Base-by-base conservation (phyloP, 164 flowering plant genomes). In the Magnolia sinica region DNA sequence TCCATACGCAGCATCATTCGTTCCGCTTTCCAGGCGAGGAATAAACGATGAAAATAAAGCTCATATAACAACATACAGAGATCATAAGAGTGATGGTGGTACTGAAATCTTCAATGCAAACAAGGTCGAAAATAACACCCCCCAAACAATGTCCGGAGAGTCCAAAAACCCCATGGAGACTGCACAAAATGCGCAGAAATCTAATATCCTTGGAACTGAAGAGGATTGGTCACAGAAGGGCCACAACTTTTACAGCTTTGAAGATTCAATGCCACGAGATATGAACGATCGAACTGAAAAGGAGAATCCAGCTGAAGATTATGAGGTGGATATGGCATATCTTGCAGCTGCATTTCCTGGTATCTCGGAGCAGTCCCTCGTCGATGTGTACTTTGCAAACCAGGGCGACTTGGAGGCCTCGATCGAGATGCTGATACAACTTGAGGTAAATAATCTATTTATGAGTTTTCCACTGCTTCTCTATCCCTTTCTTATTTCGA, bases 1-100 rank as follows among this genome's bases (percentile, higher is more conserved):
- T 75, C 85, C 85, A 1, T 75, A 78, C 75, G 91, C 91, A 50
- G 85, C 82, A 63, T 76, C 87, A 52, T 87, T 84, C 61, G 68
- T 85, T 67, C 91, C 91, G 3, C 76, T 84, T 20, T 78, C 83
- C 1, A 84, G 75, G 73, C 85, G 52, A 65, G 61, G 29, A 14
- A n/a, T 66, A 45, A 11, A 64, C 14, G 23, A 20, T 18, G 55
- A 73, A 16, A 63, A 31, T 49, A 37, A 18, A 37, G 29, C 31
- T 64, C 74, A 68, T 63, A 55, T 64, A 52, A 49, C 49, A 10
- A 71, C 8, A 27, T 8, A 10, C 22, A 31, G 84, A 64, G 76
- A 74, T 76, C 45, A n/a, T 49, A 9, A 52, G 19, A 74, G 9
- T n/a, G 20, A 11, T 63, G 71, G n/a, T 8, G n/a, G 22, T 4